These are phyloP conservation scores for Corylus americana DNA, from an alignment of 306 rosid genomes.

Conservation along the genomic window DNA sequence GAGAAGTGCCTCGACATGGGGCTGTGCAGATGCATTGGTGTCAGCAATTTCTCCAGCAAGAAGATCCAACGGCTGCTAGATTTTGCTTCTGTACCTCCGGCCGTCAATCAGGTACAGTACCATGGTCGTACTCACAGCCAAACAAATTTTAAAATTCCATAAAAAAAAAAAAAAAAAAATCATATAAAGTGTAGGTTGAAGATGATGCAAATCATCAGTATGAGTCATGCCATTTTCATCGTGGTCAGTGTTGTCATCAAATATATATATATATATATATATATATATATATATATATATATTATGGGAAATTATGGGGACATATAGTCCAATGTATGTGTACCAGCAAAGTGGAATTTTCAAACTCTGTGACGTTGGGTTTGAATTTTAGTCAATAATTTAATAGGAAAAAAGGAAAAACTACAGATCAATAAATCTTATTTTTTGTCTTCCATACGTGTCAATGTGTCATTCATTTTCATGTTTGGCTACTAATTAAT, in stretches of 20 bases:
- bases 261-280: background rate
- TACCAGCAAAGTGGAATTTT: background rate
- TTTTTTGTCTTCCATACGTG: background rate
- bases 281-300: background rate
- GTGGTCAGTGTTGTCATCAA: background rate
- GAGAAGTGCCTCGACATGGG: slow-evolving; percentile 81
- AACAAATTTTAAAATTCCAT: background rate
- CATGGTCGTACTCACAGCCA: background rate
- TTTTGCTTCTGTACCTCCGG: slow-evolving; percentile 66
- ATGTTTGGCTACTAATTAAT: background rate
- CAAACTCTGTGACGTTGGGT: background rate
- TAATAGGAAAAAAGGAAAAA: background rate
- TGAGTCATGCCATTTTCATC: background rate
- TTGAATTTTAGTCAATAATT: slow-evolving; percentile 1
- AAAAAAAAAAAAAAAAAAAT: too few relatives aligned
- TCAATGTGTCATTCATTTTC: background rate
- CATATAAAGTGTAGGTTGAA: too few relatives aligned
- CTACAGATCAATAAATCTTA: background rate
- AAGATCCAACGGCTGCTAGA: slow-evolving; percentile 58
- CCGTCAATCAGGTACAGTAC: slow-evolving; percentile 68
- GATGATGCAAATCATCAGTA: too few relatives aligned
- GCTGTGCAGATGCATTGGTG: slow-evolving; percentile 76
- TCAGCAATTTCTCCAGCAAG: slow-evolving; percentile 84
- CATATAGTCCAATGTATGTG: background rate
- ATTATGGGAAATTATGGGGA: too few relatives aligned